Evolutionary conservation across 345 rosid species (phyloP), one percentile per base, ranked within the genome.

Genomic region (Chamaenerion angustifolium): DNA sequence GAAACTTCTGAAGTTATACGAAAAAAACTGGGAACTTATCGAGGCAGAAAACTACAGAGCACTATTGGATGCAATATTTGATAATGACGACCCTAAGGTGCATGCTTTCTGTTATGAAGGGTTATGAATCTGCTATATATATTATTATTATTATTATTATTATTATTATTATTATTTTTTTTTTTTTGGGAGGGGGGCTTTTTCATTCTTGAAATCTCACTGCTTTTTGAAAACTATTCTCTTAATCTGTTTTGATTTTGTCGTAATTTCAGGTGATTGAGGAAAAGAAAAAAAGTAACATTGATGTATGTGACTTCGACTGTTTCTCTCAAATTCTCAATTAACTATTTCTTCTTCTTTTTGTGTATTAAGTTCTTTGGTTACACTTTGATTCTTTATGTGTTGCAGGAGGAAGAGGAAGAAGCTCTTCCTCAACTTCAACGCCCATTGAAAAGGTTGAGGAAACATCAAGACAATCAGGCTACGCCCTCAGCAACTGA

Each of bases 21-120:
- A 92, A 1, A 88, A 66, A 42, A 88, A 93, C 15, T 88, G 96
- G 94, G 86, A 72, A 37, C 63, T 79, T 12, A 88, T 92, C 44
- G 94, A 82, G 42, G 82, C 65, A 31, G 99, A 88, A 56, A 82
- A 82, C 52, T 93, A 82, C 52, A 77, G 99, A 63, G 95, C 52
- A 66, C 84, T 93, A 40, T 85, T 76, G 16, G 99, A 88, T 70
- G 94, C 96, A 40, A 82, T 93, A 48, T 84, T 88, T 31, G 99
- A 93, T 0, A 69, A 57, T 15, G 83, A 88, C 56, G 95, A 92
- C 10, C 40, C 56, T 45, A 54, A 76, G 88, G 98, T 87, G 54
- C 55, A 56, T 48, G 60, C 56, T 47, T 3, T 54, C 10, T 51
- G 19, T 16, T 18, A 12, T 55, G 23, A 13, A 10, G 37, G 49